phyloP scores from a whole-genome alignment of 495 filamentous ascomycete species.

The Articulospora tetracladia region DNA sequence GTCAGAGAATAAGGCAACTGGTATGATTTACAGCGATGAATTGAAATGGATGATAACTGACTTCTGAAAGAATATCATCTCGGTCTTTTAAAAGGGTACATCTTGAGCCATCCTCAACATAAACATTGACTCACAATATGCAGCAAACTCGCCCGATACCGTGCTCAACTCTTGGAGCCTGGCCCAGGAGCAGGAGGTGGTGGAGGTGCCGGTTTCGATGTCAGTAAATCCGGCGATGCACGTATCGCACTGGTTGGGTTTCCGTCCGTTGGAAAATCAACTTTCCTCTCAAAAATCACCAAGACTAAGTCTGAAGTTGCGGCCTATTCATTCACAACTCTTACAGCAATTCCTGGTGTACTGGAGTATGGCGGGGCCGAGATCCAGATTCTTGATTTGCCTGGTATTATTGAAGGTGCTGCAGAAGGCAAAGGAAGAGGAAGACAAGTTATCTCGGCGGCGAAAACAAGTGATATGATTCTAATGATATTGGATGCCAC shows the following conservation, averaged over 20 bases:
- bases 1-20: slow-evolving; percentile 97
- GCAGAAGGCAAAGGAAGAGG: slow-evolving; percentile 95
- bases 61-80: slow-evolving; percentile 82
- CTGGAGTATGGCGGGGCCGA: slow-evolving; percentile 98
- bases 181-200: slow-evolving; percentile 76
- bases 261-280: slow-evolving; percentile 98
- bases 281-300: slow-evolving; percentile 97
- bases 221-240: slow-evolving; percentile 95
- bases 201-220: slow-evolving; percentile 80
- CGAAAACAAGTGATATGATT: slow-evolving; percentile 97
- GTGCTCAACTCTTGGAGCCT: slow-evolving; percentile 94
- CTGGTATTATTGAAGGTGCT: slow-evolving; percentile 98
- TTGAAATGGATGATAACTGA: slow-evolving; percentile 12
- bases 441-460: slow-evolving; percentile 96
- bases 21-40: slow-evolving; percentile 42
- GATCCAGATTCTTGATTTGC: slow-evolving; percentile 97
- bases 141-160: slow-evolving; percentile 92
- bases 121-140: slow-evolving; percentile 7
- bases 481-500: slow-evolving; percentile 97
- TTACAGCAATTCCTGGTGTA: slow-evolving; percentile 97
- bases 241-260: slow-evolving; percentile 97
- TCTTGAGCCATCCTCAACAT: slow-evolving; percentile 17
- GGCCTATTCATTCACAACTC: slow-evolving; percentile 94
- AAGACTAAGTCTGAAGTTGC: slow-evolving; percentile 97
- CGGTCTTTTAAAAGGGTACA: slow-evolving; percentile 92